These are phyloP conservation scores for Dimargaris xerosporica DNA, from an alignment of 192 early-diverging fungal species.

Conservation along the genomic window DNA sequence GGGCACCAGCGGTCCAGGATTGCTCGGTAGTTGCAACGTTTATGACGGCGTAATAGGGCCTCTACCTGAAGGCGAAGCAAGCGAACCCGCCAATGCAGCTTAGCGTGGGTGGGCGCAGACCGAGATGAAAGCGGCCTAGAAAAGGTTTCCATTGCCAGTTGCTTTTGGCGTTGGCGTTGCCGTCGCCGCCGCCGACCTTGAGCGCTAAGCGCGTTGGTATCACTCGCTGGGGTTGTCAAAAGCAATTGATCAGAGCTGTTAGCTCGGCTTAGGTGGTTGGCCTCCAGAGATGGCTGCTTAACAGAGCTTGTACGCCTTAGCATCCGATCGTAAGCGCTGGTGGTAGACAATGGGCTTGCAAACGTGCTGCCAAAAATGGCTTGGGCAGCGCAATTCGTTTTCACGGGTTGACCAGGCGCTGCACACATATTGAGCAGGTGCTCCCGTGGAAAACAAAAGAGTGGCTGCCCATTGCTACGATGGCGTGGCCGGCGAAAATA, in stretches of 20 bases:
- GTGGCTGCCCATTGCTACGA: background rate
- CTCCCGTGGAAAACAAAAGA: background rate
- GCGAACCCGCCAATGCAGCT: background rate
- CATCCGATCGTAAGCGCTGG: background rate
- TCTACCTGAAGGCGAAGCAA: background rate
- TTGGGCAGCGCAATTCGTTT: background rate
- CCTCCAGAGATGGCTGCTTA: background rate
- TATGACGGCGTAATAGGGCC: background rate
- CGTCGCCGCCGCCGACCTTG: background rate
- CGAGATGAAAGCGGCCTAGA: background rate
- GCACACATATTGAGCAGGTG: background rate
- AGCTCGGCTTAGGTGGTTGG: background rate
- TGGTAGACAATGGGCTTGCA: background rate
- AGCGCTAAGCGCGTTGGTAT: background rate
- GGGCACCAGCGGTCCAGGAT: constrained; percentile 2
- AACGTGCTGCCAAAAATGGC: background rate
- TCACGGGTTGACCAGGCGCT: background rate
- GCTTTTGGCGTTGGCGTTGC: background rate
- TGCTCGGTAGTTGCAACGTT: background rate
- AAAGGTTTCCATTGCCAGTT: background rate
- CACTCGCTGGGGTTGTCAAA: background rate
- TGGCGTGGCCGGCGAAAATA: background rate
- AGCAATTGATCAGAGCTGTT: background rate
- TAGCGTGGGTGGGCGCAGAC: background rate
- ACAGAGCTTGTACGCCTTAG: background rate